Evolutionary conservation across 1,284 basidiomycete genomes (phyloP), one percentile per base, ranked within the genome.

Genomic region (Ganoderma boninense): DNA sequence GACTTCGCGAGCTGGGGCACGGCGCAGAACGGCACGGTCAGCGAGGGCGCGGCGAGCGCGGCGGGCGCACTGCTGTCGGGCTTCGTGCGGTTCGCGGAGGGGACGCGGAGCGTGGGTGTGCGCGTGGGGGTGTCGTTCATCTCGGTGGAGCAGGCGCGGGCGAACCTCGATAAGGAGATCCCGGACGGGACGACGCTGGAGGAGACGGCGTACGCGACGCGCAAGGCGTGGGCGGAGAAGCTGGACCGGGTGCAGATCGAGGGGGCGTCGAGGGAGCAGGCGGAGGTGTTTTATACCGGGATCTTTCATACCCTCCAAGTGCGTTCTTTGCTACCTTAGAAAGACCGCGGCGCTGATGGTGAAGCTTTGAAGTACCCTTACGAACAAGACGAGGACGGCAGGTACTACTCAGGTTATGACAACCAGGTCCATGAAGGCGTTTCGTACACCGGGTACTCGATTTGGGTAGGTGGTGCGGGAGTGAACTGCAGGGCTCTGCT

Each of bases 371-470:
- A 95, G 87, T 96, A 95, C 75, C 95, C 95, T 0, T 93, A 92
- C 74, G 94, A 95, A 76, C 89, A 94, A 72, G 84, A 87, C 68
- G 94, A 95, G 78, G 84, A 87, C 54, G 87, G 86, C 4, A 80
- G 77, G 29, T 96, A 96, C 80, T 96, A 93, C 79, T 95, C 94
- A 6, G 93, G 87, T 2, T 94, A 94, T 71, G 90, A 92, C 66
- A 87, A 91, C 65, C 74, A 78, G 4, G 81, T 95, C 0, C 91
- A 94, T 65, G 76, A 86, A 23, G 90, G 92, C 13, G 75, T 80
- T 32, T 93, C 92, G 0, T 96, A 95, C 77, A 92, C 90, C 0
- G 94, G 93, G 0, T 96, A 95, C 79, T 95, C 92, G 0, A 95
- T 92, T 75, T 96, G 95, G 95, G 90, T 91, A 66, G 29, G 29